Base-by-base conservation (phyloP, 2,329 filamentous ascomycete genomes). In the Daldinia sp. region DNA sequence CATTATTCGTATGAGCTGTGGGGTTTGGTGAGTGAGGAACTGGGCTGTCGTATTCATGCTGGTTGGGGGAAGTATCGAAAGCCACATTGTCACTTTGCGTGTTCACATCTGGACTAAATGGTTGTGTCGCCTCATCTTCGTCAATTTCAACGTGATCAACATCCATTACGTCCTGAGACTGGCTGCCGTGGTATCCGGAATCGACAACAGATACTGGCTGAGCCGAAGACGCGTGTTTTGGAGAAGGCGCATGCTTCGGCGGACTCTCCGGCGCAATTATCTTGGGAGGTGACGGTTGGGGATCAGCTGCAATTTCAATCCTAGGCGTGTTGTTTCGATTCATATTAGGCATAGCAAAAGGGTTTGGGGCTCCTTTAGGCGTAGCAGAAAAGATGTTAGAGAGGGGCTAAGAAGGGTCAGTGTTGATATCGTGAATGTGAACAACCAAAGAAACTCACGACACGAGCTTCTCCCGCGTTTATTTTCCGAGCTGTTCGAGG, bases 151-250 rank as follows among this genome's bases (percentile, higher is more conserved):
- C 30, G 13, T 72, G 61, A 27, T 75, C 73, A n/a, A 74, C 17
- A 7, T 82, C 79, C 76, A 83, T 79, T n/a, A 78, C 78, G 57
- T 87, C 83, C 54, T 84, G 81, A 2, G 81, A 79, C 69, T 89
- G 87, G 70, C 88, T 90, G 47, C 88, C 90, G 77, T 91, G 87
- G 71, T 92, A 92, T 25, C 90, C 90, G 30, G 90, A 92, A 70
- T 92, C 90, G 1, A 80, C 77, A 45, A 79, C 72, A 17, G 79
- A 72, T n/a, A 74, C 63, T n/a, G 76, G 73, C 7, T 74, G 23
- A 11, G 68, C 56, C n/a, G 69, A 29, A 27, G 58, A 49, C 19
- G 58, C 47, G 23, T 74, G 70, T 57, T 76, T 75, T 37, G 74
- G 69, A 15, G 77, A 74, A 29, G 76, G 72, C 8, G 74, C 68